These are phyloP conservation scores for Trametes sanguinea DNA, from an alignment of 768 basidiomycete genomes.

Conservation along the genomic window DNA sequence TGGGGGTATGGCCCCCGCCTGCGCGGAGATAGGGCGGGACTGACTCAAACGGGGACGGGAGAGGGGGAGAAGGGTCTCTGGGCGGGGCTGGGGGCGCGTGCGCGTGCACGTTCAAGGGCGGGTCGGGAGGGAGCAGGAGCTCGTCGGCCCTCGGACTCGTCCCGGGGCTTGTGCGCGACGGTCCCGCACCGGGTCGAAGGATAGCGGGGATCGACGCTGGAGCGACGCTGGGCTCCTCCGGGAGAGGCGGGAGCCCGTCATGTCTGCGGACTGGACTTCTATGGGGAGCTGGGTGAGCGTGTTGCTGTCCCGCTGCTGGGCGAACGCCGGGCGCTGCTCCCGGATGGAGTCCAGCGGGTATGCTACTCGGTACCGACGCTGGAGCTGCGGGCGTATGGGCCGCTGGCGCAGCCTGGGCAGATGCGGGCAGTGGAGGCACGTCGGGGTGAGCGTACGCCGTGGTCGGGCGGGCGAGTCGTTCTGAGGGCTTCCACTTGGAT, in stretches of 20 bases:
- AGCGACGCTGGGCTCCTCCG: conserved; percentile 26
- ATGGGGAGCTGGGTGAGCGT: not conserved
- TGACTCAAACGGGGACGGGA: conserved; percentile 14
- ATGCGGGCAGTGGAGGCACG: not conserved
- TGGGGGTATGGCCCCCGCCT: conserved; percentile 5
- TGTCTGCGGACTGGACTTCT: conserved; percentile 26
- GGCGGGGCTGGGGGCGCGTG: conserved; percentile 1
- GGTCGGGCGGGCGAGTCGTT: conserved; percentile 28
- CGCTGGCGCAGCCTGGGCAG: not conserved
- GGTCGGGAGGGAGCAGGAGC: conserved; percentile 22
- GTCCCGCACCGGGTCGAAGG: conserved; percentile 43
- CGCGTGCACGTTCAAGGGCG: conserved; percentile 9
- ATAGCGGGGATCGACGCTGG: conserved; percentile 38
- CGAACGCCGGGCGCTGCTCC: not conserved
- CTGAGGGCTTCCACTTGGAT: conserved; percentile 34
- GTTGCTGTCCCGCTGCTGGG: not conserved
- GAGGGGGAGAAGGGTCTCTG: conserved; percentile 8
- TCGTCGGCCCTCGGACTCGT: conserved; percentile 1
- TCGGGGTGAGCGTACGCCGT: not conserved
- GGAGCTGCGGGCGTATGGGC: not conserved
- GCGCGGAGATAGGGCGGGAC: conserved; percentile 20
- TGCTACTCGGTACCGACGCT: not conserved
- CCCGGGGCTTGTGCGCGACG: conserved; percentile 5
- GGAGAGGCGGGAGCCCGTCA: conserved; percentile 45
- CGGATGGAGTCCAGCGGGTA: not conserved